Conservation (phyloP, 345 rosid species). For the Salix dunnii region DNA sequence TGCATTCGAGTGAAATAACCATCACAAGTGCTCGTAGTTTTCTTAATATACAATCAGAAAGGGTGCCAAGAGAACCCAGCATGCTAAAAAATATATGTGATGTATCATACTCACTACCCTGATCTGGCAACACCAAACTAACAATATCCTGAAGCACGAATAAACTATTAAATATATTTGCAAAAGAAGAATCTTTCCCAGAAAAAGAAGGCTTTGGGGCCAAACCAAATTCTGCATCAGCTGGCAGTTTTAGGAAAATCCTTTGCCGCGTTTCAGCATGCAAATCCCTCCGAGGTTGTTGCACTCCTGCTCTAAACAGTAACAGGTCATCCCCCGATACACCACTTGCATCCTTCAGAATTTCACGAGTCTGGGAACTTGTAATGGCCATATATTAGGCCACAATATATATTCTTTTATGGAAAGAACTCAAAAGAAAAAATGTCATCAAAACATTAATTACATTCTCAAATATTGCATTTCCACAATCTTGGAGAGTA, state of each 20-base stretch:
- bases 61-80: conserved; percentile 52
- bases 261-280: conserved; percentile 26
- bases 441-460: conserved; percentile 4
- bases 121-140: conserved; percentile 37
- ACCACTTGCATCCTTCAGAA: conserved; percentile 53
- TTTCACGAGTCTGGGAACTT: conserved; percentile 58
- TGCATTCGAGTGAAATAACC: conserved; percentile 66
- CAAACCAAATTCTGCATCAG: conserved; percentile 41
- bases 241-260: conserved; percentile 12
- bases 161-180: conserved; percentile 43
- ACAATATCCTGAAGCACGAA: conserved; percentile 57
- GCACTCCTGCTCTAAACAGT: conserved; percentile 47
- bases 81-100: conserved; percentile 64
- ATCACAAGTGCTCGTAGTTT: conserved; percentile 70
- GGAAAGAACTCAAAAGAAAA: background rate
- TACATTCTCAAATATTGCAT: background rate
- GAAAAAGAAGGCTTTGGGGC: conserved; percentile 23
- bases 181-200: conserved; percentile 30
- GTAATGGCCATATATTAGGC: conserved; percentile 19
- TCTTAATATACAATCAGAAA: conserved; percentile 64
- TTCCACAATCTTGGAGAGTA: background rate
- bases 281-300: conserved; percentile 30
- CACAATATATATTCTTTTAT: background rate
- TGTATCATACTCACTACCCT: conserved; percentile 32
- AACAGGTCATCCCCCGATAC: conserved; percentile 42